A percentile compares a stretch with the other conserved stretches of the same genome.
phyloP scores from a whole-genome alignment of 441 rosid species.

The Arabidopsis lyrata region DNA sequence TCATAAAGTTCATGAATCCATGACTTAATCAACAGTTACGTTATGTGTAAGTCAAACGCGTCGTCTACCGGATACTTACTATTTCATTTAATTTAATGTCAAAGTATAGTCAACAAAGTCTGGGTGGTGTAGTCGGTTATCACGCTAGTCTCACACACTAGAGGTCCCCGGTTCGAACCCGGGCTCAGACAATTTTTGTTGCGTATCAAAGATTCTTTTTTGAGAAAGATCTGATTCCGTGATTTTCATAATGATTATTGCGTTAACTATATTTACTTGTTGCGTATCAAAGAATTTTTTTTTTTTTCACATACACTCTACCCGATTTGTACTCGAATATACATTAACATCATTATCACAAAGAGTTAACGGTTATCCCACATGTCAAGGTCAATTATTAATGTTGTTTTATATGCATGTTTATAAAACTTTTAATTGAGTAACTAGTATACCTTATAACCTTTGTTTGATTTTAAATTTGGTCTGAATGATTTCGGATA shows the following conservation, averaged over 20 bases:
- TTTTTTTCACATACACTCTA: too few relatives aligned
- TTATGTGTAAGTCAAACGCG: not conserved
- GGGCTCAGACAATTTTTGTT: conserved; percentile 60
- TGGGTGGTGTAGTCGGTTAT: conserved; percentile 99
- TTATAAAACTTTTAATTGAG: not conserved
- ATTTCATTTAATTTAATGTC: not conserved
- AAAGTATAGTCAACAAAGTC: conserved; percentile 14
- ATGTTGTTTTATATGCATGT: not conserved
- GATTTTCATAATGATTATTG: too few relatives aligned
- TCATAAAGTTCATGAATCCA: not conserved
- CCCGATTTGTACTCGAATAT: not conserved
- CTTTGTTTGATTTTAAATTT: not conserved
- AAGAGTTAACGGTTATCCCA: not conserved
- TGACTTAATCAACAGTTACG: not conserved
- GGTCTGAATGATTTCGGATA: not conserved
- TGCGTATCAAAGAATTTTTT: too few relatives aligned
- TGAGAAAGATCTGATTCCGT: too few relatives aligned
- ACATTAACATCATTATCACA: not conserved
- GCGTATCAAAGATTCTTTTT: too few relatives aligned
- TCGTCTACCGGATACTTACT: not conserved
- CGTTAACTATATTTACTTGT: too few relatives aligned
- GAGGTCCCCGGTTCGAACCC: conserved; percentile 99
- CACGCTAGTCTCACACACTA: conserved; percentile 99
- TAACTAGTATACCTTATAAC: not conserved
- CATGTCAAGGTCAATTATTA: not conserved